Conservation (phyloP, 805 yeast species). For the Hanseniaspora singularis region DNA sequence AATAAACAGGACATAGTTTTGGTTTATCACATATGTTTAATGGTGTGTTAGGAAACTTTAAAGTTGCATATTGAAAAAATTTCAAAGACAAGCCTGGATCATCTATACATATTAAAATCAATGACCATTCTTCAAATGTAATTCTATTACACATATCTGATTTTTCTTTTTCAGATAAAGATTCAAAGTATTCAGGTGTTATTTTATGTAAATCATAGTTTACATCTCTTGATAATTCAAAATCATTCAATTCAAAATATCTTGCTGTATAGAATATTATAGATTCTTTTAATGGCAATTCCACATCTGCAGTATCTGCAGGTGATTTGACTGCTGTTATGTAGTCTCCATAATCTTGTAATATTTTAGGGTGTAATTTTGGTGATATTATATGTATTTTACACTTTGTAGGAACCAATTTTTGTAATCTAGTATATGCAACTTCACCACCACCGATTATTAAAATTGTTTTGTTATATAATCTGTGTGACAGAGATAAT, state of each 20-base stretch:
- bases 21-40: constrained; percentile 31
- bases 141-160: constrained; percentile 1
- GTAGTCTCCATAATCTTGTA: neutral
- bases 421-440: constrained; percentile 25
- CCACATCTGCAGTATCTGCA: neutral
- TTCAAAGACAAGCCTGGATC: constrained; percentile 21
- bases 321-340: neutral
- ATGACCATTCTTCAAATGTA: constrained; percentile 20
- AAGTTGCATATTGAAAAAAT: constrained; percentile 21
- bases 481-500: constrained; percentile 25
- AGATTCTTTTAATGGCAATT: neutral
- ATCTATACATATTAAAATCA: constrained; percentile 27
- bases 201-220: neutral
- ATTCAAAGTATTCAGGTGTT: constrained; percentile 2
- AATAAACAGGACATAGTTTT: constrained; percentile 27
- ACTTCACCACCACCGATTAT: constrained; percentile 30
- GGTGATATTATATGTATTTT: constrained; percentile 24
- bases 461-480: constrained; percentile 22
- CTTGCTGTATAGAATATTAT: constrained; percentile 1
- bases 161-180: neutral
- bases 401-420: constrained; percentile 27
- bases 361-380: neutral
- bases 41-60: constrained; percentile 21
- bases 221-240: neutral
- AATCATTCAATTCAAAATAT: constrained; percentile 3